phyloP scores from a whole-genome alignment of 306 rosid genomes.

The Dicorynia guianensis region DNA sequence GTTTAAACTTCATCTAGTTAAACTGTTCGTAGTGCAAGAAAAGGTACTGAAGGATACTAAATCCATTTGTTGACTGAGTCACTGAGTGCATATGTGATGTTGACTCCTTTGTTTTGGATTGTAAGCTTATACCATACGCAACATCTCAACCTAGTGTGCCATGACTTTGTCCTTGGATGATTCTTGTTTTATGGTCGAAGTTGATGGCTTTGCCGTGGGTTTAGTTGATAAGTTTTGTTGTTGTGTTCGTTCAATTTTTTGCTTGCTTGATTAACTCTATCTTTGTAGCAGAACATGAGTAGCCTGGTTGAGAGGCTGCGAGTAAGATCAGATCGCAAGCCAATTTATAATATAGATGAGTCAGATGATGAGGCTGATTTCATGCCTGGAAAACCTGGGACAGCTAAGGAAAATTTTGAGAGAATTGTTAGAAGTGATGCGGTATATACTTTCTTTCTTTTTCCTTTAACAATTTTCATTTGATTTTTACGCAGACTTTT shows the following conservation, averaged over 20 bases:
- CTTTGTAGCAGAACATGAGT: slow-evolving; percentile 74
- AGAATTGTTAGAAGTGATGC: slow-evolving; percentile 81
- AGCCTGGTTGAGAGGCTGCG: slow-evolving; percentile 99
- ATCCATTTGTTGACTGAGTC: neutral
- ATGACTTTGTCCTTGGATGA: slow-evolving; percentile 4
- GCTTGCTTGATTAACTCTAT: slow-evolving; percentile 29
- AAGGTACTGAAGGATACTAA: neutral
- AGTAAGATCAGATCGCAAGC: slow-evolving; percentile 91
- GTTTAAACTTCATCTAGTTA: neutral
- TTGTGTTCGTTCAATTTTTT: slow-evolving; percentile 27
- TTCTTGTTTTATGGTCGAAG: slow-evolving; percentile 20
- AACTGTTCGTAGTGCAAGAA: neutral
- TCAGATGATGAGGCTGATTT: slow-evolving; percentile 91
- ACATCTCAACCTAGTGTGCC: slow-evolving; percentile 27
- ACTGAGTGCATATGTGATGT: neutral
- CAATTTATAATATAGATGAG: slow-evolving; percentile 84
- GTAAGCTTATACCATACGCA: slow-evolving; percentile 3
- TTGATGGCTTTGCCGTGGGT: slow-evolving; percentile 16
- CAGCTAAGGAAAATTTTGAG: slow-evolving; percentile 67
- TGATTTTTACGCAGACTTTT: slow-evolving; percentile 1
- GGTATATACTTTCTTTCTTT: slow-evolving; percentile 53
- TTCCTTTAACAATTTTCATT: slow-evolving; percentile 24
- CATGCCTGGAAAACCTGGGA: slow-evolving; percentile 64
- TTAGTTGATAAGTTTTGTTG: slow-evolving; percentile 21
- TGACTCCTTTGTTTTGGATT: slow-evolving; percentile 17